These are phyloP conservation scores for Graphilbum sp. DNA, from an alignment of 2,329 filamentous ascomycete species.

Conservation along the genomic window DNA sequence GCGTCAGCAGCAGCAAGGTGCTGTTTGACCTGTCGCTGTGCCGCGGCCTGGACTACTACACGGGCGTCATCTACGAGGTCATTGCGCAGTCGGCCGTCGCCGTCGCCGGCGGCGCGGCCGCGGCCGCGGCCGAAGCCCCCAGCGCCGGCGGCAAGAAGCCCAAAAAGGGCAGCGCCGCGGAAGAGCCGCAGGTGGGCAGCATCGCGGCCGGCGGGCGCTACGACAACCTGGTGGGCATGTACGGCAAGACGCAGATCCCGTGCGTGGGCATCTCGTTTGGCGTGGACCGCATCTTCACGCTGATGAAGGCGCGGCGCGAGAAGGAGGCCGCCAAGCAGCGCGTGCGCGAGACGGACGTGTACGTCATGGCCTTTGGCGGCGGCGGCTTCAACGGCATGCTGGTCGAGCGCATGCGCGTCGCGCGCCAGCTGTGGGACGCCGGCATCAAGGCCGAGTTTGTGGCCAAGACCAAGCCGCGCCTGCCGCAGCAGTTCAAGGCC, in stretches of 20 bases:
- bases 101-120: slow-evolving; percentile 20
- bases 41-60: slow-evolving; percentile 43
- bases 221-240: slow-evolving; percentile 89
- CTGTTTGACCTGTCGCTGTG: slow-evolving; percentile 86
- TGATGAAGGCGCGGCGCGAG: slow-evolving; percentile 60
- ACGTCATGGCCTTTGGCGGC: slow-evolving; percentile 86
- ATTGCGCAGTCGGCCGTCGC: slow-evolving; percentile 17
- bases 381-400: slow-evolving; percentile 50
- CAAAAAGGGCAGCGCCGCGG: slow-evolving; percentile 4
- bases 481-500: slow-evolving; percentile 79
- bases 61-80: slow-evolving; percentile 79
- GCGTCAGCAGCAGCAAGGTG: slow-evolving; percentile 47
- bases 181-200: slow-evolving; percentile 53
- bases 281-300: slow-evolving; percentile 87
- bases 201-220: slow-evolving; percentile 84
- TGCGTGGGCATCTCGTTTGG: slow-evolving; percentile 87
- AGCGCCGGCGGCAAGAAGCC: slow-evolving; percentile 11
- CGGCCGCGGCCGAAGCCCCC: neutral
- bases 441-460: slow-evolving; percentile 83
- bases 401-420: slow-evolving; percentile 69
- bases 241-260: slow-evolving; percentile 74
- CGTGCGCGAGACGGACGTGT: slow-evolving; percentile 71
- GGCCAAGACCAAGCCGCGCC: slow-evolving; percentile 81
- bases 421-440: slow-evolving; percentile 63
- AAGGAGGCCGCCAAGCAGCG: slow-evolving; percentile 29